Conservation (phyloP, 495 filamentous ascomycete genomes). For the Aspergillus avenaceus region DNA sequence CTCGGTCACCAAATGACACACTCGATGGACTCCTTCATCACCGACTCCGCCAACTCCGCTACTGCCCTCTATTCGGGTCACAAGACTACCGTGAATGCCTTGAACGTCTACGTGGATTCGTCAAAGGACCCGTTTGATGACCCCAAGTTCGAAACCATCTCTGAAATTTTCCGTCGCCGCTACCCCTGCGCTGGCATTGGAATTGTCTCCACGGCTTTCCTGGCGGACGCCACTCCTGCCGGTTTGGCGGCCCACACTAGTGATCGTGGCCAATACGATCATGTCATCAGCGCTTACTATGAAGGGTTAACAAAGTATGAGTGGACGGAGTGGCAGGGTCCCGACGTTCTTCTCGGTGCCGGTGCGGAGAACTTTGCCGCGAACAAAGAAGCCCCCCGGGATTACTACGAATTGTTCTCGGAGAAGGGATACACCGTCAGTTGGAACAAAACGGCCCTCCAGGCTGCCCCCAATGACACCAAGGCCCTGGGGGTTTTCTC, state of each 20-base stretch:
- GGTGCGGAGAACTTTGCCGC: slow-evolving; percentile 67
- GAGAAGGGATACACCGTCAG: slow-evolving; percentile 62
- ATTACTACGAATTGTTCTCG: slow-evolving; percentile 65
- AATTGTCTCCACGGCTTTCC: slow-evolving; percentile 63
- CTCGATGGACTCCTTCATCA: slow-evolving; percentile 72
- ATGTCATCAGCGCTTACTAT: slow-evolving; percentile 58
- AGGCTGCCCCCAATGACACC: slow-evolving; percentile 42
- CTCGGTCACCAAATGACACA: slow-evolving; percentile 69
- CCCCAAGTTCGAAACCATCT: slow-evolving; percentile 74
- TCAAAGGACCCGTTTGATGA: slow-evolving; percentile 63
- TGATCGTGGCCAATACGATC: slow-evolving; percentile 55
- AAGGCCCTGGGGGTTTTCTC: slow-evolving; percentile 69
- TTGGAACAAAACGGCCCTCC: slow-evolving; percentile 61
- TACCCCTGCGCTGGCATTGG: slow-evolving; percentile 48
- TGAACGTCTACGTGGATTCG: slow-evolving; percentile 69
- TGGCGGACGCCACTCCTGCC: slow-evolving; percentile 70
- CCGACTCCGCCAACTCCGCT: slow-evolving; percentile 72
- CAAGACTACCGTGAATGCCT: slow-evolving; percentile 68
- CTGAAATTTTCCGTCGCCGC: slow-evolving; percentile 63
- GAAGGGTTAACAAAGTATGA: slow-evolving; percentile 57
- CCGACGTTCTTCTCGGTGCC: slow-evolving; percentile 69
- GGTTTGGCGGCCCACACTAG: slow-evolving; percentile 64
- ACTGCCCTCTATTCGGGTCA: slow-evolving; percentile 71
- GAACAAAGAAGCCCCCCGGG: slow-evolving; percentile 38
- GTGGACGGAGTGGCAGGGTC: slow-evolving; percentile 62